Conservation (phyloP, 768 basidiomycete species). For the Artomyces pyxidatus region DNA sequence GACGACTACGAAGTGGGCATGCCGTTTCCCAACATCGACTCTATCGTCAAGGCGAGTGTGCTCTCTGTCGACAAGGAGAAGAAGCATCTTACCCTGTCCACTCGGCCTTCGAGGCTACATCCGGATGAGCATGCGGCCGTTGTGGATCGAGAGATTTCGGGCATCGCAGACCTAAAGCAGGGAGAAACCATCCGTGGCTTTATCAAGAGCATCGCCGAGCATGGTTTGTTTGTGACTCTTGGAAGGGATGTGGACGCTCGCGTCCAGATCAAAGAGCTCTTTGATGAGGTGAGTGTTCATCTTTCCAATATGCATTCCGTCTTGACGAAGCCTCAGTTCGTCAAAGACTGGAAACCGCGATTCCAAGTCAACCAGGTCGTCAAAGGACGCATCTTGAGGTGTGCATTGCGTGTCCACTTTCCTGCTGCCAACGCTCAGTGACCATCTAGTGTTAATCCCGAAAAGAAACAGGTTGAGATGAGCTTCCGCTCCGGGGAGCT, state of each 20-base stretch:
- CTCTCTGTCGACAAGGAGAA: constrained; percentile 58
- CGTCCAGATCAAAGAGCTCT: constrained; percentile 89
- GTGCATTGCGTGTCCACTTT: constrained; percentile 8
- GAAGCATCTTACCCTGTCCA: constrained; percentile 72
- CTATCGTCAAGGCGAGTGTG: constrained; percentile 64
- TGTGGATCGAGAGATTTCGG: constrained; percentile 61
- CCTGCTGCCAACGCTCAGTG: background rate
- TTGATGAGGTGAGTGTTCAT: constrained; percentile 56
- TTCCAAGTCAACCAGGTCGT: constrained; percentile 81
- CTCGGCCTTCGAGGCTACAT: constrained; percentile 62
- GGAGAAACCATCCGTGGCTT: constrained; percentile 82
- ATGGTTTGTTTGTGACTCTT: constrained; percentile 84
- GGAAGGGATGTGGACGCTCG: constrained; percentile 82
- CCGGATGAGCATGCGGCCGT: constrained; percentile 41
- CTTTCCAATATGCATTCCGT: background rate
- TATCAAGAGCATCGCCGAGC: constrained; percentile 78
- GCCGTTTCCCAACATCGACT: constrained; percentile 53
- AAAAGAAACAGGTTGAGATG: constrained; percentile 82
- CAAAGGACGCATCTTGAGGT: constrained; percentile 79
- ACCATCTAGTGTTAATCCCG: constrained; percentile 54
- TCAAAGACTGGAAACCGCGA: constrained; percentile 90
- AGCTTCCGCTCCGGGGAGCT: constrained; percentile 68
- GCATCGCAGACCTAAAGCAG: constrained; percentile 51
- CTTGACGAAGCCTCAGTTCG: constrained; percentile 43
- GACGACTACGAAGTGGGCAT: constrained; percentile 67